A percentile compares a stretch with the other conserved stretches of the same genome.
phyloP scores from a whole-genome alignment of 495 filamentous ascomycete genomes.

The Neurospora terricola region DNA sequence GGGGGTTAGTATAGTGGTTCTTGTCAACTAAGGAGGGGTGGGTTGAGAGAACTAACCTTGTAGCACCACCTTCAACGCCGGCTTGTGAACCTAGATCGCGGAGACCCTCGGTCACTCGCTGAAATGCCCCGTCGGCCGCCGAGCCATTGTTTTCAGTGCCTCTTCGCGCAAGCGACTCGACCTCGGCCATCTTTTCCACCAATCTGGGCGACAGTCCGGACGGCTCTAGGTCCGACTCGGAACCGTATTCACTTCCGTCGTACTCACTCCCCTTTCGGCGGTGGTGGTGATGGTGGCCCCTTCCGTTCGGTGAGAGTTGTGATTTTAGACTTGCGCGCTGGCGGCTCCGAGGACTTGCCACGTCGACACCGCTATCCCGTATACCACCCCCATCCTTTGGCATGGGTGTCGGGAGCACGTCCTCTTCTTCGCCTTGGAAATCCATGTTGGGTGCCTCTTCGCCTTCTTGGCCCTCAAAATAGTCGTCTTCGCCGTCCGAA shows the following conservation, averaged over 20 bases:
- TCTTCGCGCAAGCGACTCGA: slow-evolving; percentile 63
- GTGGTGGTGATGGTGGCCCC: slow-evolving; percentile 22
- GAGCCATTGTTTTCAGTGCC: slow-evolving; percentile 65
- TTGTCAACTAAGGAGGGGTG: not conserved
- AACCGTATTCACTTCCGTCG: slow-evolving; percentile 53
- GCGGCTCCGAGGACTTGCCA: slow-evolving; percentile 23
- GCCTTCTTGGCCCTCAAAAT: slow-evolving; percentile 43
- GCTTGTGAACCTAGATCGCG: slow-evolving; percentile 75
- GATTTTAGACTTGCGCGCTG: slow-evolving; percentile 22
- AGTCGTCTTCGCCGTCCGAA: slow-evolving; percentile 46
- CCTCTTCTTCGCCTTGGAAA: slow-evolving; percentile 11
- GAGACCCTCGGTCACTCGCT: slow-evolving; percentile 61
- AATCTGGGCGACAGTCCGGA: slow-evolving; percentile 62
- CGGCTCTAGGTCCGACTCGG: slow-evolving; percentile 63
- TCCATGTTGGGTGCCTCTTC: slow-evolving; percentile 21
- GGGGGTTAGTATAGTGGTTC: slow-evolving; percentile 10
- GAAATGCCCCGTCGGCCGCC: slow-evolving; percentile 55
- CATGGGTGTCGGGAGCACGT: not conserved
- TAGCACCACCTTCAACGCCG: slow-evolving; percentile 66
- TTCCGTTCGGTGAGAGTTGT: slow-evolving; percentile 26
- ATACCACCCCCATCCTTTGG: slow-evolving; percentile 13
- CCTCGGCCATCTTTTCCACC: slow-evolving; percentile 64
- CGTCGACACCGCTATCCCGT: slow-evolving; percentile 38
- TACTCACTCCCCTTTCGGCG: slow-evolving; percentile 42
- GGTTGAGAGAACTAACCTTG: slow-evolving; percentile 45